phyloP scores from a whole-genome alignment of 768 basidiomycete species.

The Trametes gibbosa region DNA sequence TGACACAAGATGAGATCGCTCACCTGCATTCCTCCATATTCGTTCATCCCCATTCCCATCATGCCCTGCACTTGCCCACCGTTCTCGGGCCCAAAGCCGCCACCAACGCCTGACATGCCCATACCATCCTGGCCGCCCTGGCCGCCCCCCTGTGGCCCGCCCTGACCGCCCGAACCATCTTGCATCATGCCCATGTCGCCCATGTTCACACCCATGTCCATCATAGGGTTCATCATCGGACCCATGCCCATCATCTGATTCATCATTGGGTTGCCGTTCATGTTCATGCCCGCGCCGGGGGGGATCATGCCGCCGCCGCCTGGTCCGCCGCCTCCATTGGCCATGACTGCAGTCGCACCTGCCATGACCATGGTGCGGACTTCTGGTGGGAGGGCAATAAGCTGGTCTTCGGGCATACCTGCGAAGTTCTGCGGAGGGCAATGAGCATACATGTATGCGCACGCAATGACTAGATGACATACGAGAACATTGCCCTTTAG shows the following conservation, averaged over 20 bases:
- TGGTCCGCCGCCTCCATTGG: slow-evolving; percentile 45
- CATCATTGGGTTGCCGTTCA: slow-evolving; percentile 36
- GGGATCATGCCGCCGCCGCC: slow-evolving; percentile 36
- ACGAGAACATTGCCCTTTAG: slow-evolving; percentile 84
- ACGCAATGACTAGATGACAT: slow-evolving; percentile 30
- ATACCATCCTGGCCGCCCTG: slow-evolving; percentile 31
- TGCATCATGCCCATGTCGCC: slow-evolving; percentile 50
- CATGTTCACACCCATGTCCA: slow-evolving; percentile 67
- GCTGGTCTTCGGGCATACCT: slow-evolving; percentile 79
- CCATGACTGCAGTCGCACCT: slow-evolving; percentile 76
- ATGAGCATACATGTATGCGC: slow-evolving; percentile 9
- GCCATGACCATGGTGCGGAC: slow-evolving; percentile 87
- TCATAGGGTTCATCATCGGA: slow-evolving; percentile 61
- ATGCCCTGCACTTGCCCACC: slow-evolving; percentile 48
- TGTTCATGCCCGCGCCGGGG: slow-evolving; percentile 28
- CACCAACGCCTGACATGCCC: slow-evolving; percentile 26
- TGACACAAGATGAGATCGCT: slow-evolving; percentile 22
- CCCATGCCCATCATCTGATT: slow-evolving; percentile 33
- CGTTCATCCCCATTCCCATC: slow-evolving; percentile 73
- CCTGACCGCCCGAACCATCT: slow-evolving; percentile 22
- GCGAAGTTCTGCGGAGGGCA: slow-evolving; percentile 60
- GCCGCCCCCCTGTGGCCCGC: slow-evolving; percentile 21
- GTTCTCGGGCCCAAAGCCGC: slow-evolving; percentile 34
- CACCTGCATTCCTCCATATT: slow-evolving; percentile 71
- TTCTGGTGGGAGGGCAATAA: slow-evolving; percentile 74